Base-by-base conservation (phyloP, 2,329 filamentous ascomycete genomes). In the Cryphonectria japonica region DNA sequence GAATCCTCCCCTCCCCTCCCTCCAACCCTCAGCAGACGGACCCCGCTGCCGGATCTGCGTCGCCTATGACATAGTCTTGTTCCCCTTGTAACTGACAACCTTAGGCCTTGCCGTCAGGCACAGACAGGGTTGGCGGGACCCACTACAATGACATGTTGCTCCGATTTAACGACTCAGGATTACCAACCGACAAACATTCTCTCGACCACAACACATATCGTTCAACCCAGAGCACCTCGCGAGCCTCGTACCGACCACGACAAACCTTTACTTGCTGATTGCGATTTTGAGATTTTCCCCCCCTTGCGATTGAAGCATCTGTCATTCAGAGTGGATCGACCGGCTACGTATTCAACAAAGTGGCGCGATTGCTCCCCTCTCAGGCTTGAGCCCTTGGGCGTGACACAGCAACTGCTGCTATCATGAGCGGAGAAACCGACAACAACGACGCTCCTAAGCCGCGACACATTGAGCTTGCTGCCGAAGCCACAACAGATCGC, bases 401-500 rank as follows among this genome's bases (percentile, higher is more conserved):
- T 32, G 34, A 61, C 26, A 66, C 41, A 46, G 26, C 66, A 41
- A 50, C 61, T 67, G 63, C 67, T 75, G 63, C 67, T 75, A 79
- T 57, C 73, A 86, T 86, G 85, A 78, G 84, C 54, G 78, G 78
- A 62, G 71, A 72, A 60, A 80, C 80, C 52, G 83, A 80, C 74
- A 78, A 77, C 71, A 77, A 78, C 73, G 74, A 74, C 76, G 80
- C 78, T 73, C 78, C 73, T 77, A 79, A 78, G 75, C 79, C 75
- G 66, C 78, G 78, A 63, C 86, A 85, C 75, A 85, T 88, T 76
- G 85, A 87, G 72, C 81, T 87, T 67, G 80, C 82, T 29, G 82
- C 85, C 71, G 82, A 85, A 65, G 76, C 81, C 65, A 77, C 78
- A 32, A 79, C 81, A 6, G 80, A 82, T 7, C n/a, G 8, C 9